These are phyloP conservation scores for Madurella mycetomatis DNA, from an alignment of 2,329 filamentous ascomycete species.

Conservation along the genomic window DNA sequence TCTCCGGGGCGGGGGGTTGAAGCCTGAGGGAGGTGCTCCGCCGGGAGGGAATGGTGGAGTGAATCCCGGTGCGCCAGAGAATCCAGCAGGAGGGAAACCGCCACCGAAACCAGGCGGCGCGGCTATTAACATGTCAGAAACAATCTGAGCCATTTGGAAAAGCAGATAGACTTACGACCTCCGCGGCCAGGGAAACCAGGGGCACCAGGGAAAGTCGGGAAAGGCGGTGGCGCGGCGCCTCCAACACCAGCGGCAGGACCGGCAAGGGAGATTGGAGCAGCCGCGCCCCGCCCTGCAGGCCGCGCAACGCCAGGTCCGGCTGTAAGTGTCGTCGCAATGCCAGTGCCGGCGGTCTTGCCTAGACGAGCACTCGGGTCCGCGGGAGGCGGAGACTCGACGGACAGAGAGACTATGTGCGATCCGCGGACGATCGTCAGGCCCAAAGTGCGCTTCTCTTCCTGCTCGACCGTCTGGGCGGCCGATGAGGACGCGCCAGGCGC, in stretches of 20 bases:
- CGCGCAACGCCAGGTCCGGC: slow-evolving; percentile 86
- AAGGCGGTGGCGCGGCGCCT: slow-evolving; percentile 62
- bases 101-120: slow-evolving; percentile 49
- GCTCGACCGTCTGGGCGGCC: slow-evolving; percentile 67
- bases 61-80: slow-evolving; percentile 46
- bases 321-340: slow-evolving; percentile 64
- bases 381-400: slow-evolving; percentile 91
- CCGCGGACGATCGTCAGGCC: slow-evolving; percentile 92
- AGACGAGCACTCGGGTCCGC: slow-evolving; percentile 88
- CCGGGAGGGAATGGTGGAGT: slow-evolving; percentile 40
- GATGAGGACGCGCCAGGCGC: slow-evolving; percentile 60
- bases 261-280: slow-evolving; percentile 70
- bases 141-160: slow-evolving; percentile 12
- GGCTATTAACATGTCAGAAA: slow-evolving; percentile 36
- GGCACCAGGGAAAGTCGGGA: slow-evolving; percentile 48
- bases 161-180: slow-evolving; percentile 45
- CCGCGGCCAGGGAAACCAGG: slow-evolving; percentile 50
- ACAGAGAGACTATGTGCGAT: slow-evolving; percentile 89
- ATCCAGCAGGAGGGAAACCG: slow-evolving; percentile 41
- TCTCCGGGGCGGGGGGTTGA: slow-evolving; percentile 67
- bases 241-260: slow-evolving; percentile 88
- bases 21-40: slow-evolving; percentile 62
- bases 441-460: slow-evolving; percentile 95
- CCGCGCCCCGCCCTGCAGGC: slow-evolving; percentile 78
- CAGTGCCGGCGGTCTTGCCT: slow-evolving; percentile 68